Evolutionary conservation across 2,329 filamentous ascomycete genomes (phyloP), one percentile per base, ranked within the genome.

Genomic region (Hymenoscyphus occultus): DNA sequence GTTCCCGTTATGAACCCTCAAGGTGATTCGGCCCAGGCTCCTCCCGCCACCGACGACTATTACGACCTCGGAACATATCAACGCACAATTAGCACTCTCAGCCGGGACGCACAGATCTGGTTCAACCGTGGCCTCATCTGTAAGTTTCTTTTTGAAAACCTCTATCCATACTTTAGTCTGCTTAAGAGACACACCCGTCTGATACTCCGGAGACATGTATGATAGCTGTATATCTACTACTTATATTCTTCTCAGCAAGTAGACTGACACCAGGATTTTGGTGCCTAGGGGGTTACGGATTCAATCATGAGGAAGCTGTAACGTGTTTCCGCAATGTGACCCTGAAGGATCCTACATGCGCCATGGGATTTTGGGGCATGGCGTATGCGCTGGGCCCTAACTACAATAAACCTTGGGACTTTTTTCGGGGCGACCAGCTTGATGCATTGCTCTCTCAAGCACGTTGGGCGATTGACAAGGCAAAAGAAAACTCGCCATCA

Each of bases 371-470:
- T 71, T 91, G 89, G 88, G 89, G 89, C 0, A 77, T 90, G 4
- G 87, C 90, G 0, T 93, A 90, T 73, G 81, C 87, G 1, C 77
- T 90, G 0, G 91, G 90, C 0, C 90, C 91, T 3, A 93, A 94
- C 72, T 88, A 87, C 75, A 91, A 93, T 78, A 92, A 93, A 72
- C 87, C 90, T 0, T 93, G 91, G 91, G 83, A 86, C 35, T 81
- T 86, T 31, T 92, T 93, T 69, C 88, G 90, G 62, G 76, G 81
- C 0, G 76, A 80, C 0, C 90, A 93, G 68, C 78, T 89, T 4
- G 75, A 79, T 12, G 75, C 72, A 0, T 83, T 81, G 0, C 78
- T 89, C 6, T 73, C 77, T 51, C 77, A 79, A 39, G 84, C 84
- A 4, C 78, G 82, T 63, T 64, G 74, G 14, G 82, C 83, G 0